phyloP scores from a whole-genome alignment of 2,329 filamentous ascomycete species.

The Colletotrichum gloeosporioides region DNA sequence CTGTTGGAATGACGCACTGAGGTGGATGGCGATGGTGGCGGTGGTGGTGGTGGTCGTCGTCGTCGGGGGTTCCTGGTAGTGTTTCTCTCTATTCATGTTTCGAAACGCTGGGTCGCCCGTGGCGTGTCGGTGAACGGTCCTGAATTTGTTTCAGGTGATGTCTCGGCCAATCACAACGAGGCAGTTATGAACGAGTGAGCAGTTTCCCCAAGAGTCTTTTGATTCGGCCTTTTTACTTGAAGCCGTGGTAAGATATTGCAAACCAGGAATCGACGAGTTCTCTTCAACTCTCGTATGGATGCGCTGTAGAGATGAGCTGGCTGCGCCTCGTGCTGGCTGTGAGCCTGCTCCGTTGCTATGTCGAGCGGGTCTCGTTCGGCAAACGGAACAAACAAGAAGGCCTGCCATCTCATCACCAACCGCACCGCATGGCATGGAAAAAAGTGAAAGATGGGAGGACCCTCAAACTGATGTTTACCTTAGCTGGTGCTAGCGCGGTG shows the following conservation, averaged over 20 bases:
- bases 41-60: not conserved
- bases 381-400: no score
- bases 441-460: not conserved
- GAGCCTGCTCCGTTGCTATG: not conserved
- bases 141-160: constrained; percentile 25
- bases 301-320: not conserved
- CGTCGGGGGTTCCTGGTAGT: not conserved
- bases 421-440: not conserved
- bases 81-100: constrained; percentile 12
- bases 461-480: not conserved
- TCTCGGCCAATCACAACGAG: constrained; percentile 3
- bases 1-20: no score
- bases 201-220: not conserved
- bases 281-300: not conserved
- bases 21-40: no score
- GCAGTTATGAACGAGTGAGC: not conserved
- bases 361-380: not conserved
- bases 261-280: not conserved
- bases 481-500: not conserved
- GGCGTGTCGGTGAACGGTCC: constrained; percentile 22
- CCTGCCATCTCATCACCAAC: not conserved
- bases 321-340: not conserved
- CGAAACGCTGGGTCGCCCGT: constrained; percentile 17
- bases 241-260: not conserved
- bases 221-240: not conserved